Evolutionary conservation across 1,284 basidiomycete genomes (phyloP), one percentile per base, ranked within the genome.

Genomic region (Calocybe gambosa): DNA sequence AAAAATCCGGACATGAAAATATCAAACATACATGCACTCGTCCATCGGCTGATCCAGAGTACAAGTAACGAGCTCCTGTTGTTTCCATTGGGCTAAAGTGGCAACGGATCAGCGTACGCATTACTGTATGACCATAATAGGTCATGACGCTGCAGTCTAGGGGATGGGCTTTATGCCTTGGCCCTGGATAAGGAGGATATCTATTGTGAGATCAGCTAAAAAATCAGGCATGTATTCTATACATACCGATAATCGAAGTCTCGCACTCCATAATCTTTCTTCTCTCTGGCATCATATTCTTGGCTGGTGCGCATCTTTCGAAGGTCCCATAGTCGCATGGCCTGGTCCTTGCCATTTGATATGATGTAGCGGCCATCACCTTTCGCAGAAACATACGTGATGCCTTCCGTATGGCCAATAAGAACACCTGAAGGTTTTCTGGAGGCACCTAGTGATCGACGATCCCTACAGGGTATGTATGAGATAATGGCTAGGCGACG

Each of bases 261-360:
- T 1, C 60, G 60, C 50, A 82, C 71, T 4, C 87, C 85, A 61
- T 85, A 93, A 47, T 66, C 56, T 9, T 64, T 67, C 40, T 69
- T 57, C 26, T 68, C 65, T 44, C 82, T 74, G 9, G 59, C 58
- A 43, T 89, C 81, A 54, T 85, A 88, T 26, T 93, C 85, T 8
- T 70, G 62, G 55, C 78, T 85, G 45, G 73, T 80, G 33, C 83
- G 76, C 94, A 99, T 96, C 68, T 86, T 93, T 33, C 95, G 84
- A 42, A 99, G 69, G 67, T 99, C 95, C 89, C 95, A 99, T 23
- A 99, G 68, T 20, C 93, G 83, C 45, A 92, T 71, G 1, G 89
- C 82, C 62, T 98, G 95, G 62, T 99, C 96, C 65, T 99, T 99
- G 40, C 93, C 93, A 61, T 99, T 99, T n/a, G 89, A 94, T 29